Percentiles rank a stretch among this genome's conserved stretches.
Evolutionary conservation across 2,329 filamentous ascomycete species (phyloP).

Genomic region (Metarhizium album): DNA sequence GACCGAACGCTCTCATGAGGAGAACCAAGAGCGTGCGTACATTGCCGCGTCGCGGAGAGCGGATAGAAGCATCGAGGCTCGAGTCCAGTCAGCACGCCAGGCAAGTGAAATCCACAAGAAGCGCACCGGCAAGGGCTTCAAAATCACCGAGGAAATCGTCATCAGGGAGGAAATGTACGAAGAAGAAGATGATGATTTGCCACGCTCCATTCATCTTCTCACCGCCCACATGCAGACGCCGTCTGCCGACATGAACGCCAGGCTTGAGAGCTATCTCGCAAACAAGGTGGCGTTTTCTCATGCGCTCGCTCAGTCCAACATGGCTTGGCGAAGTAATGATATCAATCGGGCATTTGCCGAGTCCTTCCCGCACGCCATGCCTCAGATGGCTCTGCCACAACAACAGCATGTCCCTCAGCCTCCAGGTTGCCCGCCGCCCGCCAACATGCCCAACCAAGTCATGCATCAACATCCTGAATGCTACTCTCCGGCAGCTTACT

Average conservation of each 20-base stretch:
- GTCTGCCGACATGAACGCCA: constrained; percentile 49
- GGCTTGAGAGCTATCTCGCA: constrained; percentile 39
- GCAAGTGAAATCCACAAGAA: constrained; percentile 88
- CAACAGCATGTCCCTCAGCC: background rate
- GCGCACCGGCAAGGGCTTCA: constrained; percentile 71
- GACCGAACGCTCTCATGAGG: constrained; percentile 67
- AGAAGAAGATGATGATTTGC: constrained; percentile 77
- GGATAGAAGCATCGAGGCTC: constrained; percentile 78
- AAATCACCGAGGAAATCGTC: constrained; percentile 77
- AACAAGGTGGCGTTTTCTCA: constrained; percentile 33
- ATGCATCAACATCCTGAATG: constrained; percentile 1
- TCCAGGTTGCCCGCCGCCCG: constrained; percentile 8
- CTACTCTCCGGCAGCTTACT: constrained; percentile 1
- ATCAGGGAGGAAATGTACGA: constrained; percentile 93
- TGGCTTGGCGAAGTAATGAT: constrained; percentile 32
- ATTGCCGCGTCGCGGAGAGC: constrained; percentile 82
- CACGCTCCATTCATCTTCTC: constrained; percentile 53
- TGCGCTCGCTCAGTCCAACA: constrained; percentile 24
- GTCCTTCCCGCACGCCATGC: constrained; percentile 32
- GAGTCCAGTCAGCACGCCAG: constrained; percentile 74
- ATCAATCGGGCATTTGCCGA: constrained; percentile 36
- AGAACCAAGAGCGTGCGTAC: constrained; percentile 81
- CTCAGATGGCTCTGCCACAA: constrained; percentile 14
- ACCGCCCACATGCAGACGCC: constrained; percentile 51
- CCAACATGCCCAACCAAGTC: constrained; percentile 1